These are phyloP conservation scores for Fusarium citri DNA, from an alignment of 2,329 filamentous ascomycete species.

Conservation along the genomic window DNA sequence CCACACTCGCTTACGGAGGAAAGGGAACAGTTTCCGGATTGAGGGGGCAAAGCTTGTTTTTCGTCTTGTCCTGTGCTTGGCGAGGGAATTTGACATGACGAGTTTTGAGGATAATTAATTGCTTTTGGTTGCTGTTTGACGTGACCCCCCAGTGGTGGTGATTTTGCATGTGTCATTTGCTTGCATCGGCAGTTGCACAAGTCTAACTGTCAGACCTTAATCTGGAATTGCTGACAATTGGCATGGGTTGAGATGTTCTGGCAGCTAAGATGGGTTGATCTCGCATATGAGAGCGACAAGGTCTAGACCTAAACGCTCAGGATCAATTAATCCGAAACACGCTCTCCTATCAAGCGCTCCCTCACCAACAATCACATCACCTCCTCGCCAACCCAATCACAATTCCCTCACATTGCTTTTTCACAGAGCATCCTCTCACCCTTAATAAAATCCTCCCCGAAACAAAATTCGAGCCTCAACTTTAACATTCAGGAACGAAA, in stretches of 20 bases:
- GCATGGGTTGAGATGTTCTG: not conserved
- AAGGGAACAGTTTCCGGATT: not conserved
- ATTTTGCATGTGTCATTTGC: not conserved
- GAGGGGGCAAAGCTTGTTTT: conserved; percentile 1
- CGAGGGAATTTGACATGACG: not conserved
- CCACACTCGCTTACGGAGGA: not conserved
- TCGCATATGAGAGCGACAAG: too few species aligned
- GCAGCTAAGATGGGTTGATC: too few species aligned
- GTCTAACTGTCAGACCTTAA: not conserved
- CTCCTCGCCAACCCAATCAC: too few species aligned
- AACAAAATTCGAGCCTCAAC: not conserved
- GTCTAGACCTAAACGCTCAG: not conserved
- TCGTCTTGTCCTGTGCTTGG: not conserved
- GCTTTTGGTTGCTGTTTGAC: not conserved
- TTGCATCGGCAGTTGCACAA: not conserved
- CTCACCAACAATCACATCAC: not conserved
- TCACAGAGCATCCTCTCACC: not conserved
- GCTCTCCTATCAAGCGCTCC: not conserved
- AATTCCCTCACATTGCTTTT: not conserved
- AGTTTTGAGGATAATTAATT: not conserved
- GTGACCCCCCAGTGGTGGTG: not conserved
- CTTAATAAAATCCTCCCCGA: conserved; percentile 1
- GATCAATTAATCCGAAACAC: not conserved
- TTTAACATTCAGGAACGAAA: not conserved
- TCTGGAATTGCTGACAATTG: not conserved